A percentile compares a stretch with the other conserved stretches of the same genome.
phyloP scores from a whole-genome alignment of 148 eudicot genomes.

The Vaccinium macrocarpon region DNA sequence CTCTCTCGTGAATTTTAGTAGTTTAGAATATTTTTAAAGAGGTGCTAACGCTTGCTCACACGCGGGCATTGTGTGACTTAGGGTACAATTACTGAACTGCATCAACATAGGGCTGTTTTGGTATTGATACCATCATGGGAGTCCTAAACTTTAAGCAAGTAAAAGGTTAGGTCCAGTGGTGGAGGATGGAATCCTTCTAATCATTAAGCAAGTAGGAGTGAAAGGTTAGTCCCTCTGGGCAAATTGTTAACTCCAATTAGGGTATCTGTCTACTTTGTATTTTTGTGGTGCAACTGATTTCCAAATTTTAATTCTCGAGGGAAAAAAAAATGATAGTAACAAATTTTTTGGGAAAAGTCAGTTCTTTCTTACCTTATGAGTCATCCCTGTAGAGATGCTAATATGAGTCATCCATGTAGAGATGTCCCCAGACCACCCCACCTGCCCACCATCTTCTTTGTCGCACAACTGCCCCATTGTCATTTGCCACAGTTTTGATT shows the following conservation, averaged over 20 bases:
- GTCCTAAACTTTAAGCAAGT: background rate
- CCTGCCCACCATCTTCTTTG: background rate
- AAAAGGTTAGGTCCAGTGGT: background rate
- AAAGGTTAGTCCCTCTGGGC: background rate
- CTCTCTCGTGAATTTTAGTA: too few species aligned
- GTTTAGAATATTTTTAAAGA: too few species aligned
- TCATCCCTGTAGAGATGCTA: background rate
- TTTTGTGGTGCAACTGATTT: background rate
- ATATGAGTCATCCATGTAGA: background rate
- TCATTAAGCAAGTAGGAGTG: background rate
- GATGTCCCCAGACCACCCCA: background rate
- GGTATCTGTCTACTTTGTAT: background rate
- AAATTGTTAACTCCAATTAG: background rate
- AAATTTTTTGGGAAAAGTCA: too few species aligned
- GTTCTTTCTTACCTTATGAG: background rate
- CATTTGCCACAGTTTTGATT: too few species aligned
- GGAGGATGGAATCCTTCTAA: background rate
- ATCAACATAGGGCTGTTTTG: too few species aligned
- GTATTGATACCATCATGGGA: background rate
- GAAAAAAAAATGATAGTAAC: too few species aligned
- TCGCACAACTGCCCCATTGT: too few species aligned
- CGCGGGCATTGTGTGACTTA: too few species aligned
- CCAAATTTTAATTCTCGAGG: too few species aligned
- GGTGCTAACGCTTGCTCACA: too few species aligned
- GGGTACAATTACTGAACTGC: too few species aligned